phyloP scores from a whole-genome alignment of 2,329 filamentous ascomycete genomes.

The Rhinocladiella similis region DNA sequence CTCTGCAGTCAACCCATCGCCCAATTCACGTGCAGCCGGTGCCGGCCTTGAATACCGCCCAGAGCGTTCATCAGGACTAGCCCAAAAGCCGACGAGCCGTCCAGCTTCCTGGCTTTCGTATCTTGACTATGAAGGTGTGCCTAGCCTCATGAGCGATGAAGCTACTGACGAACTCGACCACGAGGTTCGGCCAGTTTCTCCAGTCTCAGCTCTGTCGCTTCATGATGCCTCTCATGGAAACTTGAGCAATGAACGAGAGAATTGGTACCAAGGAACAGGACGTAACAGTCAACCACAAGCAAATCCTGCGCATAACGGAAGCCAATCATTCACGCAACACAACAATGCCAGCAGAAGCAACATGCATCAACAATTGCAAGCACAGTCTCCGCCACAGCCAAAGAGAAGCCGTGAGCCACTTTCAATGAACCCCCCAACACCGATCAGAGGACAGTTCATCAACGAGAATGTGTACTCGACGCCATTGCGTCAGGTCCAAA shows the following conservation, averaged over 20 bases:
- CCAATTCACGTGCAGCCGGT: conserved; percentile 26
- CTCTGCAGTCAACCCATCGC: conserved; percentile 32
- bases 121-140: conserved; percentile 29
- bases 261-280: conserved; percentile 21
- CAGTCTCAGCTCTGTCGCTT: conserved; percentile 23
- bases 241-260: conserved; percentile 17
- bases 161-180: conserved; percentile 21
- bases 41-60: conserved; percentile 27
- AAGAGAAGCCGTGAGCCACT: conserved; percentile 40
- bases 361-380: conserved; percentile 8
- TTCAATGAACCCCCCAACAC: conserved; percentile 48
- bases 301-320: conserved; percentile 8
- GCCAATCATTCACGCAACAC: neutral
- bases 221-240: conserved; percentile 17
- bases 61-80: conserved; percentile 24
- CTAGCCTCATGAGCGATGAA: conserved; percentile 21
- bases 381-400: conserved; percentile 14
- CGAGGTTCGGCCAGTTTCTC: conserved; percentile 26
- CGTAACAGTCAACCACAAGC: conserved; percentile 10
- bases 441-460: conserved; percentile 34
- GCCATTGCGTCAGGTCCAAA: neutral
- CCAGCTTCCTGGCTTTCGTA: conserved; percentile 30
- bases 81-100: conserved; percentile 14
- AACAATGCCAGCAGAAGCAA: conserved; percentile 7
- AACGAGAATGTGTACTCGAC: conserved; percentile 25